A percentile compares a stretch with the other conserved stretches of the same genome.
phyloP scores from a whole-genome alignment of 805 yeast species.

The Metschnikowia borealis region DNA sequence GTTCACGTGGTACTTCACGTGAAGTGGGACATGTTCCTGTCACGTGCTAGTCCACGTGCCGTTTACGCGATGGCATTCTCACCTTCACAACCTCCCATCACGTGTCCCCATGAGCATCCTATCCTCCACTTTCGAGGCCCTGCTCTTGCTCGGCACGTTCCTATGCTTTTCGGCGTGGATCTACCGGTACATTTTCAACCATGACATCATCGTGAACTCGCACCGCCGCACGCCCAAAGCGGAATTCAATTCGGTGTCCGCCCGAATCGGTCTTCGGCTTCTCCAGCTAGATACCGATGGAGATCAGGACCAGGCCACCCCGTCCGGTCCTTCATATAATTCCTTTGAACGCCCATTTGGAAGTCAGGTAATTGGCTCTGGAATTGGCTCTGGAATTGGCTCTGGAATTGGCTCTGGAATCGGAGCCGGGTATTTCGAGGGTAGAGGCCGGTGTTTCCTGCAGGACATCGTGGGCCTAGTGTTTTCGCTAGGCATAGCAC shows the following conservation, averaged over 20 bases:
- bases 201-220: conserved; percentile 24
- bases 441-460: not conserved
- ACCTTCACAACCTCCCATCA: not conserved
- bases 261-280: conserved; percentile 14
- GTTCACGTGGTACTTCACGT: not conserved
- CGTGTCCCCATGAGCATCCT: conserved; percentile 3
- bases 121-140: conserved; percentile 1
- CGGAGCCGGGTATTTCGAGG: no score
- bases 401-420: no score
- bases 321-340: no score
- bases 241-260: conserved; percentile 25
- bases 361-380: no score
- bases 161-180: conserved; percentile 18
- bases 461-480: conserved; percentile 20
- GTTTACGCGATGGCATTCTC: not conserved
- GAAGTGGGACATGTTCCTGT: no score
- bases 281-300: conserved; percentile 17
- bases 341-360: no score
- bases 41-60: not conserved
- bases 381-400: no score
- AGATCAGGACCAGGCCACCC: conserved; percentile 6
- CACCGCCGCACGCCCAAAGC: conserved; percentile 17
- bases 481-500: conserved; percentile 28
- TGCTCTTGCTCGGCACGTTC: conserved; percentile 15
- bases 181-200: conserved; percentile 22